These are phyloP conservation scores for Talaromyces marneffei DNA, from an alignment of 2,329 filamentous ascomycete species.

Conservation along the genomic window DNA sequence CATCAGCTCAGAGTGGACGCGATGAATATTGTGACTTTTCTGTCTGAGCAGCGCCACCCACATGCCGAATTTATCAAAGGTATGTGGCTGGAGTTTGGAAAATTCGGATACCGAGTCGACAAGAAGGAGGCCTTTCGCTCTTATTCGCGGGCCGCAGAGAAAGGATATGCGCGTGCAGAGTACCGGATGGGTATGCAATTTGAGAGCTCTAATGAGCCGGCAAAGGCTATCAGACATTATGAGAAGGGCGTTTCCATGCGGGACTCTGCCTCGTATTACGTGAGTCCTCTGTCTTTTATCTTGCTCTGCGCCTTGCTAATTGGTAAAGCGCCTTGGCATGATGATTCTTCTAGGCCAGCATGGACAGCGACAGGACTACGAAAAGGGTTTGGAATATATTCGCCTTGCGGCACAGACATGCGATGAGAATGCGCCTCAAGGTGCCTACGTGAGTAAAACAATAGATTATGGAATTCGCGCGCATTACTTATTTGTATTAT, in stretches of 20 bases:
- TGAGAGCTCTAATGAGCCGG: slow-evolving; percentile 86
- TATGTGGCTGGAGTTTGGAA: slow-evolving; percentile 98
- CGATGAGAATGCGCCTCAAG: slow-evolving; percentile 94
- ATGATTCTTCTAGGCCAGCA: slow-evolving; percentile 94
- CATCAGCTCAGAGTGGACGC: slow-evolving; percentile 84
- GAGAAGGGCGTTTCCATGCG: slow-evolving; percentile 69
- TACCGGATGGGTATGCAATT: slow-evolving; percentile 99
- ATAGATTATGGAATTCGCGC: neutral
- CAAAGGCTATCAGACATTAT: slow-evolving; percentile 88
- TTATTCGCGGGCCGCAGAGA: slow-evolving; percentile 78
- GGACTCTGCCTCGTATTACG: slow-evolving; percentile 79
- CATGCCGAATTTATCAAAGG: slow-evolving; percentile 90
- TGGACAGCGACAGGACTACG: slow-evolving; percentile 76
- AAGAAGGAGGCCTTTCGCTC: slow-evolving; percentile 89
- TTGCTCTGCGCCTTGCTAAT: slow-evolving; percentile 18
- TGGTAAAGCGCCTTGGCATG: slow-evolving; percentile 77
- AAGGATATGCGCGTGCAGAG: slow-evolving; percentile 80
- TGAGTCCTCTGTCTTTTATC: slow-evolving; percentile 25
- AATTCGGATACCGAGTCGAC: slow-evolving; percentile 83
- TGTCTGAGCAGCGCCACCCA: slow-evolving; percentile 86
- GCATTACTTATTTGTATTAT: neutral
- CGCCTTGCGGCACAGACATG: slow-evolving; percentile 75
- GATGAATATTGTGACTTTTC: slow-evolving; percentile 82
- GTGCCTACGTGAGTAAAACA: slow-evolving; percentile 61
- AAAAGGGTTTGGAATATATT: slow-evolving; percentile 73